Base-by-base conservation (phyloP, 2,329 filamentous ascomycete species). In the Fusarium bactridioides region DNA sequence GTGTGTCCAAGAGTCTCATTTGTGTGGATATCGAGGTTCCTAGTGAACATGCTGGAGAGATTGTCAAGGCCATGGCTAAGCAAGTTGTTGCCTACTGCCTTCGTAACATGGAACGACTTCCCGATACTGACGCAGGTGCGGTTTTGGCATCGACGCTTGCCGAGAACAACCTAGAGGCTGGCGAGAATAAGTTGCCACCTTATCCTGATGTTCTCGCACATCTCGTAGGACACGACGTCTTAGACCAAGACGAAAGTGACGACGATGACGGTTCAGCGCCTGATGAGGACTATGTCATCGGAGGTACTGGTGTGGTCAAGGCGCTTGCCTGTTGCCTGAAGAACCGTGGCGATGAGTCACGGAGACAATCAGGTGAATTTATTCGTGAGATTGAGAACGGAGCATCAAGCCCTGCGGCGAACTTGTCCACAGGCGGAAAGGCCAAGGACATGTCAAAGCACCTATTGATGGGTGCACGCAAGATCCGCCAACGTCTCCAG, bases 51-150 rank as follows among this genome's bases (percentile, higher is more conserved):
- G 93, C 92, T n/a, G 94, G 93, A 61, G 96, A 98, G 79, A 89
- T 98, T 29, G 93, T 98, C 76, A 97, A 94, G 81, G 95, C 94
- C 7, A 87, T 98, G 75, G 95, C 94, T 2, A 97, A 95, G 78
- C 95, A 97, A 80, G 93, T 97, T n/a, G 92, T 98, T 47, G 95
- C 94, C 1, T 98, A 98, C 81, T 97, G 93, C 70, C 86, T 99
- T 69, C 90, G 93, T 64, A 99, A 99, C 77, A 92, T 99, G 85
- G 94, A 97, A 80, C 89, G 88, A 15, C 88, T 92, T 21, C 91
- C 93, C 16, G 89, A 94, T 65, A 86, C 88, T 15, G 91, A 92
- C 62, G 87, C 89, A 65, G 83, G 83, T 70, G 80, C 86, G 53
- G 81, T 84, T 38, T 81, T 85, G 58, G 80, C 83, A n/a, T 80